Conservation (phyloP, 2,329 filamentous ascomycete species). For the Colletotrichum sp. region DNA sequence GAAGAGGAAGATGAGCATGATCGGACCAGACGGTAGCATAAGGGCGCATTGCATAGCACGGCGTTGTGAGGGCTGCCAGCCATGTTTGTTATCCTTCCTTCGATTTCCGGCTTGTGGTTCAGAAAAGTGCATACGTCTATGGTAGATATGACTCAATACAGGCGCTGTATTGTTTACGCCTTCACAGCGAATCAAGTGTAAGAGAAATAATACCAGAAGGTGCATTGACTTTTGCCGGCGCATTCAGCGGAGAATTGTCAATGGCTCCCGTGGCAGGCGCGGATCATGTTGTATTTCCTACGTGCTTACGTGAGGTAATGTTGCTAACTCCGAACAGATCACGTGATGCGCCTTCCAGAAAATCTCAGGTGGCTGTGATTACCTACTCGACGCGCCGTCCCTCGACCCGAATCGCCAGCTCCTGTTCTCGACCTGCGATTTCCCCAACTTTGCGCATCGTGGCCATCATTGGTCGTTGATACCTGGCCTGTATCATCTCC, state of each 20-base stretch:
- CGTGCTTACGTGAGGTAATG: slow-evolving; percentile 11
- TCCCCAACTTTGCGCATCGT: slow-evolving; percentile 16
- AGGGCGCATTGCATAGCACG: slow-evolving; percentile 25
- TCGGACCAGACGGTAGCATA: neutral
- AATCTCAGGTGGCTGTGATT: slow-evolving; percentile 2
- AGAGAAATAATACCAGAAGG: neutral
- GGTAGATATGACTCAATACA: neutral
- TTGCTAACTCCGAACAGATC: neutral
- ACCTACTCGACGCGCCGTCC: slow-evolving; percentile 11
- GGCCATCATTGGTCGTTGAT: slow-evolving; percentile 21
- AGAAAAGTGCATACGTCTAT: neutral
- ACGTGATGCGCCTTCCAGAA: neutral
- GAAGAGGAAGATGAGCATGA: slow-evolving; percentile 27
- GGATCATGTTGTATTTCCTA: neutral
- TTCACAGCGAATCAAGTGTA: neutral
- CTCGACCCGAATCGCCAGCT: slow-evolving; percentile 7
- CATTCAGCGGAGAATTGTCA: neutral
- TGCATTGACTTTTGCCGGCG: neutral
- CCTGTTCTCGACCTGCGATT: slow-evolving; percentile 8
- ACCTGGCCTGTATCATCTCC: slow-evolving; percentile 7
- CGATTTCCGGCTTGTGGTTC: neutral
- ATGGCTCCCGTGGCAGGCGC: neutral
- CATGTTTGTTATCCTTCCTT: neutral
- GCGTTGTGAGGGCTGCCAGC: slow-evolving; percentile 22
- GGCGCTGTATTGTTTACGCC: neutral